These are phyloP conservation scores for Paraurostyla sp. DNA, from an alignment of 73 alveolate species.

Conservation along the genomic window DNA sequence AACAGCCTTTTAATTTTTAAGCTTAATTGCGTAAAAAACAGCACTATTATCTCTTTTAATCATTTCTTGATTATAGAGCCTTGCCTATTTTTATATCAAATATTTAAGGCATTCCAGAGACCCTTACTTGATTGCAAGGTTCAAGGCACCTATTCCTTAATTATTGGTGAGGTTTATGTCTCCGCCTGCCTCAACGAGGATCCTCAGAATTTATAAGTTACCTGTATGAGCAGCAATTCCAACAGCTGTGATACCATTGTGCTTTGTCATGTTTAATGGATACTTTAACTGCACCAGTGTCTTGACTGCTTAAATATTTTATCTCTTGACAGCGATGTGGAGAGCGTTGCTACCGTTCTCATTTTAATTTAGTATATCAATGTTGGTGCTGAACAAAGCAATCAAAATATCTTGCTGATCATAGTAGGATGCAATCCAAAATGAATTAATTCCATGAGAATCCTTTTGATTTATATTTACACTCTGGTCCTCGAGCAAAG, in stretches of 20 bases:
- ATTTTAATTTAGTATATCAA: too few relatives aligned
- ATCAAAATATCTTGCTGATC: too few relatives aligned
- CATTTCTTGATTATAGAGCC: not conserved
- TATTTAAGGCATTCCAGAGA: not conserved
- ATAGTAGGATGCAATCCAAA: too few relatives aligned
- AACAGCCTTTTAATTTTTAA: not conserved
- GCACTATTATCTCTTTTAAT: not conserved
- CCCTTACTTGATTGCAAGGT: not conserved
- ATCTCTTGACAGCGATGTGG: too few relatives aligned
- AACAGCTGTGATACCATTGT: constrained; percentile 43
- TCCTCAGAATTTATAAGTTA: not conserved
- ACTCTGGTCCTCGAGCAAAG: not conserved
- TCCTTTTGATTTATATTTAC: not conserved
- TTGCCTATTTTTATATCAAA: not conserved
- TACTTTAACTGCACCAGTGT: not conserved
- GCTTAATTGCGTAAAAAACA: not conserved
- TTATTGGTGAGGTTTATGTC: not conserved
- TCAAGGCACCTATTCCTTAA: not conserved
- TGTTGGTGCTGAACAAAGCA: too few relatives aligned
- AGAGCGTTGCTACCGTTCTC: too few relatives aligned
- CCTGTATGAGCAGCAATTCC: constrained; percentile 5
- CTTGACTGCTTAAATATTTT: not conserved
- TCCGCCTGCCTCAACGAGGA: not conserved
- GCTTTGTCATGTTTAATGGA: constrained; percentile 25
- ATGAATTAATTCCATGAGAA: too few relatives aligned